Percentiles rank a stretch among this genome's conserved stretches.
Evolutionary conservation across 2,329 filamentous ascomycete species (phyloP).

Genomic region (Ophiostoma quercus): DNA sequence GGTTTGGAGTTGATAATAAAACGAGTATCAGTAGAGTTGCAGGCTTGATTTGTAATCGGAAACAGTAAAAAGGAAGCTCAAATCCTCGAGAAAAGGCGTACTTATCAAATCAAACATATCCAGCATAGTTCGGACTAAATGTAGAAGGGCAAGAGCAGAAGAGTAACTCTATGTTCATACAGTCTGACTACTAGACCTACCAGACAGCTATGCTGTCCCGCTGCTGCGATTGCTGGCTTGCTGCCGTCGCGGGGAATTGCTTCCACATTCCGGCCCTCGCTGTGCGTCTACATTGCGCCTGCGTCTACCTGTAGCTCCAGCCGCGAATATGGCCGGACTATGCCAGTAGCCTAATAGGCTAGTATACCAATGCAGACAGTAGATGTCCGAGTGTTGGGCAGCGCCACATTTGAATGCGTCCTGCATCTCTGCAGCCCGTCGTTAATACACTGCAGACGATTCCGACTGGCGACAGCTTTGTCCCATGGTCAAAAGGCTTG

Average conservation of each 20-base stretch:
- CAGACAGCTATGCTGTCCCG: not conserved
- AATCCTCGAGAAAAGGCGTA: too few relatives aligned
- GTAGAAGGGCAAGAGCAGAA: too few relatives aligned
- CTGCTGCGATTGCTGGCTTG: not conserved
- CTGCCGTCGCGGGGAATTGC: not conserved
- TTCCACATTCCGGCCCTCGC: conserved; percentile 3
- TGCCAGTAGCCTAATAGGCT: not conserved
- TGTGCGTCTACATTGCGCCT: not conserved
- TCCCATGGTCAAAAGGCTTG: not conserved
- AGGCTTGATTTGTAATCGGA: too few relatives aligned
- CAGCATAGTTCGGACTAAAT: too few relatives aligned
- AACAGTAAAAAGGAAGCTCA: too few relatives aligned
- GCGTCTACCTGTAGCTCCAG: not conserved
- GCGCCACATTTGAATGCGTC: not conserved
- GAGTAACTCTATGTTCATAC: too few relatives aligned
- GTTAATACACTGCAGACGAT: not conserved
- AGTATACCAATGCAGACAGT: not conserved
- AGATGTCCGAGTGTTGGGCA: not conserved
- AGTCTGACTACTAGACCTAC: too few relatives aligned
- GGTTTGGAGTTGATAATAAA: too few relatives aligned
- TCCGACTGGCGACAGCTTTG: not conserved
- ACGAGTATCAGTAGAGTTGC: too few relatives aligned
- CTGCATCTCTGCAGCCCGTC: not conserved
- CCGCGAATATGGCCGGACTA: not conserved
- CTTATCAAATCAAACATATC: too few relatives aligned